Conservation (phyloP, 2,329 filamentous ascomycete genomes). For the Lizonia empirigonia region DNA sequence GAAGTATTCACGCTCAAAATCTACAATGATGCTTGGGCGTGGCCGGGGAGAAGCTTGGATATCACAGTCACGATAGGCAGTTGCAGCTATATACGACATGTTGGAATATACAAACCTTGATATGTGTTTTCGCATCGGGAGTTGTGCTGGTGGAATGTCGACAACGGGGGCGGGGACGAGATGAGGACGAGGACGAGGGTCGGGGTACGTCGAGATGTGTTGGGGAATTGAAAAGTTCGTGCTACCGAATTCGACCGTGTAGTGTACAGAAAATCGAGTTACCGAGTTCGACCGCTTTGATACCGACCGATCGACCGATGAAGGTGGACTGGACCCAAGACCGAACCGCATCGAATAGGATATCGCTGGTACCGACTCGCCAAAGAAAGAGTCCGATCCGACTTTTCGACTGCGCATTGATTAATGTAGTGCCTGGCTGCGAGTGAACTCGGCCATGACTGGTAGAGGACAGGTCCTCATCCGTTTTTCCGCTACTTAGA, state of each 20-base stretch:
- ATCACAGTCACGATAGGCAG: constrained; percentile 8
- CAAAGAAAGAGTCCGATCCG: constrained; percentile 40
- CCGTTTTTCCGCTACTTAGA: constrained; percentile 31
- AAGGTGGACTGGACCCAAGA: constrained; percentile 29
- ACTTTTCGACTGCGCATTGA: constrained; percentile 44
- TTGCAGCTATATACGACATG: constrained; percentile 9
- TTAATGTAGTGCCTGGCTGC: constrained; percentile 42
- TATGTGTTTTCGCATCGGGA: constrained; percentile 6
- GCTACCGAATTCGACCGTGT: constrained; percentile 44
- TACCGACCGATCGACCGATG: constrained; percentile 42
- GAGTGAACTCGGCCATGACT: constrained; percentile 33
- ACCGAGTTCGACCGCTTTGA: constrained; percentile 40
- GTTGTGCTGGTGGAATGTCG: constrained; percentile 2
- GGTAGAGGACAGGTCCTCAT: constrained; percentile 21
- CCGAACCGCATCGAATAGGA: constrained; percentile 42
- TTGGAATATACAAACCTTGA: constrained; percentile 20
- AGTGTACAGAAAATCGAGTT: constrained; percentile 43
- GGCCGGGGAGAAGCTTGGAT: not conserved
- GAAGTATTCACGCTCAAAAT: not conserved
- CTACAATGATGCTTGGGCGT: not conserved
- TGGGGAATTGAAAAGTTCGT: constrained; percentile 32
- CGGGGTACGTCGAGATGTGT: constrained; percentile 21
- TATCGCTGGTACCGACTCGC: constrained; percentile 45
- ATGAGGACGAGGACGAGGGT: constrained; percentile 18
- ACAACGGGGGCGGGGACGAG: constrained; percentile 4